Evolutionary conservation across 192 early-diverging fungal genomes (phyloP).

Genomic region (Coemansia sp.): DNA sequence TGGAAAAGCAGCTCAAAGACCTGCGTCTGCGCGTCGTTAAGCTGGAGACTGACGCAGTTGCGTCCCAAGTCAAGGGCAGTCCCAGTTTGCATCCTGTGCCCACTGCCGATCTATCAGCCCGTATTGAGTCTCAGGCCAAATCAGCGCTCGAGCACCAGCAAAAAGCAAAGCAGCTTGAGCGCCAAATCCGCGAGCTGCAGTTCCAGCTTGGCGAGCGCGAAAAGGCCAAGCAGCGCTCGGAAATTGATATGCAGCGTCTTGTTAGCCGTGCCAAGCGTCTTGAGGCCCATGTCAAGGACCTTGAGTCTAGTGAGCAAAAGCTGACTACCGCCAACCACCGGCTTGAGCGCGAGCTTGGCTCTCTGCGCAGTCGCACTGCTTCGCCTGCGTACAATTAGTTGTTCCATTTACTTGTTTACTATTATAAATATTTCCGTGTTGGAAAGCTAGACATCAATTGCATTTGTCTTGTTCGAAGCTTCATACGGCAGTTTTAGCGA

Average conservation of each 20-base stretch:
- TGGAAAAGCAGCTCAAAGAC: conserved; percentile 87
- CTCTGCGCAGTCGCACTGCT: conserved; percentile 45
- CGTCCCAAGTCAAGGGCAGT: conserved; percentile 58
- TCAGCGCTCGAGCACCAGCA: conserved; percentile 48
- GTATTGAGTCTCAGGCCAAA: conserved; percentile 47
- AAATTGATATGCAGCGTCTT: conserved; percentile 67
- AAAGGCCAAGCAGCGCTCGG: conserved; percentile 72
- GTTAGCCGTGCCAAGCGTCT: conserved; percentile 54
- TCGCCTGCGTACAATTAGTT: conserved; percentile 27
- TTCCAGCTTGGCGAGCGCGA: conserved; percentile 82
- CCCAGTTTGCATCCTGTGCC: conserved; percentile 53
- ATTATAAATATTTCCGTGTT: too few relatives aligned
- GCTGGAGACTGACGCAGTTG: conserved; percentile 67
- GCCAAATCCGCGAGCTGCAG: conserved; percentile 81
- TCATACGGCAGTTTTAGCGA: too few relatives aligned
- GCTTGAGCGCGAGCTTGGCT: conserved; percentile 51
- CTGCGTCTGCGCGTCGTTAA: conserved; percentile 73
- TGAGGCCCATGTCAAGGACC: conserved; percentile 45
- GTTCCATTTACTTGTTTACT: conserved; percentile 5
- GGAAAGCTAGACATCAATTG: too few relatives aligned
- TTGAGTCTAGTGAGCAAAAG: conserved; percentile 43
- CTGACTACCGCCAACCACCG: conserved; percentile 46
- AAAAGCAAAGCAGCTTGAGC: conserved; percentile 58
- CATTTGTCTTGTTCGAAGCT: too few relatives aligned
- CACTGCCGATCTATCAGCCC: conserved; percentile 34